A percentile compares a stretch with the other conserved stretches of the same genome.
Conservation (phyloP, 305 asterid genomes). For the Fraxinus angustifolia region DNA sequence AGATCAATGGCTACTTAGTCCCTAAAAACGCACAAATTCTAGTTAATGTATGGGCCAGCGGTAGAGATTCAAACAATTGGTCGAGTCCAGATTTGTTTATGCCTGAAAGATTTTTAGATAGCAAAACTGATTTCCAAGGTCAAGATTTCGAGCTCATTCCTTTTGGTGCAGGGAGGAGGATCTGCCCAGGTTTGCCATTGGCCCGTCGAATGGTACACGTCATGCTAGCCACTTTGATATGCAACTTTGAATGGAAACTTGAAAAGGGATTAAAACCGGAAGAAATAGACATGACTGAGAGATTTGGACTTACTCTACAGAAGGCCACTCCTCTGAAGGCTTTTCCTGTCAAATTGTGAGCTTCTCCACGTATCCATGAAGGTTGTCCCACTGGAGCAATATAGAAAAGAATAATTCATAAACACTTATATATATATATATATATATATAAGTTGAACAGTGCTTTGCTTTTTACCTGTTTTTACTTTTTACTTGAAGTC, state of each 20-base stretch:
- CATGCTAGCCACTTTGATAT: constrained; percentile 25
- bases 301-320: constrained; percentile 24
- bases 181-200: constrained; percentile 23
- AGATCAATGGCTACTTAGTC: constrained; percentile 18
- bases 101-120: constrained; percentile 34
- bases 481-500: not conserved
- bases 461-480: not conserved
- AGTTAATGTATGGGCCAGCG: constrained; percentile 28
- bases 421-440: too few species aligned
- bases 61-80: constrained; percentile 32
- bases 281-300: constrained; percentile 28
- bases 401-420: not conserved
- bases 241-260: constrained; percentile 27
- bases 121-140: constrained; percentile 17
- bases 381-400: not conserved
- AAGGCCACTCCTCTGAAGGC: constrained; percentile 28
- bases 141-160: constrained; percentile 30
- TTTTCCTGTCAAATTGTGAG: not conserved
- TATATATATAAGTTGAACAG: not conserved
- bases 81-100: constrained; percentile 12
- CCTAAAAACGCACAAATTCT: constrained; percentile 28
- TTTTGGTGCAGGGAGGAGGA: constrained; percentile 35
- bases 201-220: constrained; percentile 29
- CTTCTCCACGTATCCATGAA: not conserved
- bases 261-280: constrained; percentile 16